Conservation (phyloP, 2,329 filamentous ascomycete genomes). For the Venturia effusa region DNA sequence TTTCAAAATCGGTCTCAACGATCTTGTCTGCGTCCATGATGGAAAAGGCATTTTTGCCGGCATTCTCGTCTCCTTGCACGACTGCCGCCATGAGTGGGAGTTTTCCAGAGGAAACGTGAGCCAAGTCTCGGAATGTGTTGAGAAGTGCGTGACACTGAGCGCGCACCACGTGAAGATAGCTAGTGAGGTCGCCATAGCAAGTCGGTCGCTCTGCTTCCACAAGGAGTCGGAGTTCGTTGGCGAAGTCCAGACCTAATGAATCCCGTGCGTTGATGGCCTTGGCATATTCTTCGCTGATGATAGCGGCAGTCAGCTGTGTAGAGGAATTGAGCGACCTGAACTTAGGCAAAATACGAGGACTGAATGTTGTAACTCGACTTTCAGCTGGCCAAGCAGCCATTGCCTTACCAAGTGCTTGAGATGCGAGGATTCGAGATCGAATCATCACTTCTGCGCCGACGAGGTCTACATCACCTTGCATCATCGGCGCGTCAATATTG, state of each 20-base stretch:
- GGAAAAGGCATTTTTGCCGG: constrained; percentile 86
- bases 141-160: constrained; percentile 86
- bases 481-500: constrained; percentile 96
- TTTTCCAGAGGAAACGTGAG: constrained; percentile 64
- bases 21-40: constrained; percentile 81
- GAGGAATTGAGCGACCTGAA: constrained; percentile 69
- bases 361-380: constrained; percentile 51
- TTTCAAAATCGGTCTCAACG: constrained; percentile 73
- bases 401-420: constrained; percentile 73
- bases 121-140: constrained; percentile 84
- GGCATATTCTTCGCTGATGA: constrained; percentile 83
- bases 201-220: constrained; percentile 71
- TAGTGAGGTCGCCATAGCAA: constrained; percentile 83
- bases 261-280: constrained; percentile 35
- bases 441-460: constrained; percentile 84
- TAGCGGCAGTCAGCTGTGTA: constrained; percentile 71
- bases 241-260: constrained; percentile 47
- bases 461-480: constrained; percentile 90
- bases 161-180: constrained; percentile 77
- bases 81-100: constrained; percentile 78
- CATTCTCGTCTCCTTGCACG: constrained; percentile 85
- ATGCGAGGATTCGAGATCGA: constrained; percentile 77
- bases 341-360: constrained; percentile 51
- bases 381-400: constrained; percentile 64
- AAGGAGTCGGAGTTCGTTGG: constrained; percentile 57